Conservation (phyloP, 148 eudicot species). For the Pharnaceum exiguum region DNA sequence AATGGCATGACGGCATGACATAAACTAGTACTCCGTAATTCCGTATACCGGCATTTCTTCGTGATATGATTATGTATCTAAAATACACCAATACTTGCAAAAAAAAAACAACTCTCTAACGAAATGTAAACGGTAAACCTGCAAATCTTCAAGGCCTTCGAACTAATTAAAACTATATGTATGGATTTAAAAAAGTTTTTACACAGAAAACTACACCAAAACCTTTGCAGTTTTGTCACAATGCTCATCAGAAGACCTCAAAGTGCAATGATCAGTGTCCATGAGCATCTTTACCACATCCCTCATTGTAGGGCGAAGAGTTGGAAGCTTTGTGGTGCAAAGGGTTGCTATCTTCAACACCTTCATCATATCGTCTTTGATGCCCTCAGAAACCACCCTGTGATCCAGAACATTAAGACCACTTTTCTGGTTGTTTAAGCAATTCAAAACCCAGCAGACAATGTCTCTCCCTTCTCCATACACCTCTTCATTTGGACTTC, state of each 20-base stretch:
- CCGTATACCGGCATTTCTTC: no score
- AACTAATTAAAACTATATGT: no score
- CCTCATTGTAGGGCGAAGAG: conserved; percentile 71
- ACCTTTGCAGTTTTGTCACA: conserved; percentile 7
- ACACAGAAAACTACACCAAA: not conserved
- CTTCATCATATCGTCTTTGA: conserved; percentile 26
- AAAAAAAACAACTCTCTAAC: no score
- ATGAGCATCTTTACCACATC: conserved; percentile 89
- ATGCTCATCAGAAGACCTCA: not conserved
- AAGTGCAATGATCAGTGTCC: conserved; percentile 47
- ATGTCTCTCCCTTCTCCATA: conserved; percentile 81
- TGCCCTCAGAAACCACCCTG: conserved; percentile 2
- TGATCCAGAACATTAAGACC: conserved; percentile 22
- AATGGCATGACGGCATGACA: no score
- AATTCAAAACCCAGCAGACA: conserved; percentile 60
- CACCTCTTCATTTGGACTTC: conserved; percentile 53
- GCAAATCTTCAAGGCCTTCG: no score
- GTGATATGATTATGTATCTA: no score
- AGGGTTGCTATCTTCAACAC: conserved; percentile 52
- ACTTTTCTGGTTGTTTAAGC: conserved; percentile 9
- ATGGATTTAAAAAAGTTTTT: no score
- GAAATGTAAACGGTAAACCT: no score
- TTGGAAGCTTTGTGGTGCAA: conserved; percentile 72
- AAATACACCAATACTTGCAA: no score
- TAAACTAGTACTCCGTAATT: no score